These are phyloP conservation scores for Annulohypoxylon nitens DNA, from an alignment of 495 filamentous ascomycete genomes.

Conservation along the genomic window DNA sequence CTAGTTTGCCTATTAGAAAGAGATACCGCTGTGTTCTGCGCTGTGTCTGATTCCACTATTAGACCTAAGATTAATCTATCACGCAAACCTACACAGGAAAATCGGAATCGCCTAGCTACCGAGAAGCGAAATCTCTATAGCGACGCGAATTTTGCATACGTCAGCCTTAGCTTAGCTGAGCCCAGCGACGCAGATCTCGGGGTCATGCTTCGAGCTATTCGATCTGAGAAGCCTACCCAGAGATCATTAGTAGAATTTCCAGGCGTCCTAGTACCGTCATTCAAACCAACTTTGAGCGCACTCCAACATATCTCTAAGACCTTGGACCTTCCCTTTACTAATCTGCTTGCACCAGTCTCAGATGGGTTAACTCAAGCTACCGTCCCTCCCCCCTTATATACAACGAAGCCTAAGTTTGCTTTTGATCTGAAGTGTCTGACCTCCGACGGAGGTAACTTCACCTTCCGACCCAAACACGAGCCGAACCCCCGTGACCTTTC, in stretches of 20 bases:
- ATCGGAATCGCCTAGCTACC: neutral
- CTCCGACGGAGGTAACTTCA: slow-evolving; percentile 49
- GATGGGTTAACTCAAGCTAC: neutral
- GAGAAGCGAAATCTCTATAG: slow-evolving; percentile 14
- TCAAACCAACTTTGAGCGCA: slow-evolving; percentile 71
- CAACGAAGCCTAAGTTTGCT: slow-evolving; percentile 61
- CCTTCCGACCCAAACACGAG: slow-evolving; percentile 48
- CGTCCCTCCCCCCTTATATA: slow-evolving; percentile 65
- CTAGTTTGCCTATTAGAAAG: slow-evolving; percentile 68
- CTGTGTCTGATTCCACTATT: slow-evolving; percentile 58
- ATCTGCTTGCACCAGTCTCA: slow-evolving; percentile 64
- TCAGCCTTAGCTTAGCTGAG: slow-evolving; percentile 38
- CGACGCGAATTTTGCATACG: slow-evolving; percentile 18
- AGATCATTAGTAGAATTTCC: slow-evolving; percentile 75
- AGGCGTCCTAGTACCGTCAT: slow-evolving; percentile 73
- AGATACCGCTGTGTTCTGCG: slow-evolving; percentile 64
- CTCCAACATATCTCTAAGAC: slow-evolving; percentile 68
- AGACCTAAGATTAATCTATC: slow-evolving; percentile 7
- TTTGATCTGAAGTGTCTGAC: slow-evolving; percentile 67
- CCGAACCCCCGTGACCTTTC: slow-evolving; percentile 57
- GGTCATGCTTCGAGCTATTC: slow-evolving; percentile 33
- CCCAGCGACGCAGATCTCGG: slow-evolving; percentile 11
- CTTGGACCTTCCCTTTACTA: slow-evolving; percentile 68
- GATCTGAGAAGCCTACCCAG: slow-evolving; percentile 19
- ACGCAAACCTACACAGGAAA: neutral